A percentile compares a stretch with the other conserved stretches of the same genome.
Conservation (phyloP, 2,329 filamentous ascomycete species). For the Ilyonectria destructans region DNA sequence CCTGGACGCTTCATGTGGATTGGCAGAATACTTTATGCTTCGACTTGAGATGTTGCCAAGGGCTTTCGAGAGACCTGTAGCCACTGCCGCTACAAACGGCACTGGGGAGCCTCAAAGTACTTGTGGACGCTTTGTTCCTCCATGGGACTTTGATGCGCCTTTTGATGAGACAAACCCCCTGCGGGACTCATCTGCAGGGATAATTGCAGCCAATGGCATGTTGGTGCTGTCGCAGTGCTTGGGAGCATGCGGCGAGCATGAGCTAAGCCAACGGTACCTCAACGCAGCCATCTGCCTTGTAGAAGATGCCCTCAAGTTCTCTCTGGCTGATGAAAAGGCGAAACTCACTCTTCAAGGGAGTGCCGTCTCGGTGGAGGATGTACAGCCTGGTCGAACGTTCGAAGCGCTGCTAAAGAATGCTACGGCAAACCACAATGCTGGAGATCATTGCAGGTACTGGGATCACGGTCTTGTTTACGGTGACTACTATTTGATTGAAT, state of each 20-base stretch:
- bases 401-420: conserved; percentile 47
- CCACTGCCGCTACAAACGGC: neutral
- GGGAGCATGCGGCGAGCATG: conserved; percentile 26
- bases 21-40: conserved; percentile 66
- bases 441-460: conserved; percentile 47
- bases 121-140: conserved; percentile 50
- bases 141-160: conserved; percentile 67
- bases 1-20: conserved; percentile 60
- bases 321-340: conserved; percentile 36
- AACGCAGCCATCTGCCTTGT: conserved; percentile 51
- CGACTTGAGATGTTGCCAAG: conserved; percentile 56
- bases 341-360: neutral
- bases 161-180: conserved; percentile 50
- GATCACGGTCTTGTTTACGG: conserved; percentile 65
- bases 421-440: conserved; percentile 55
- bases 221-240: conserved; percentile 56
- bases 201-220: conserved; percentile 60
- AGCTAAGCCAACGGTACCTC: conserved; percentile 45
- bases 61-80: conserved; percentile 46
- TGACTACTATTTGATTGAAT: conserved; percentile 63
- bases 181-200: conserved; percentile 57
- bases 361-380: neutral
- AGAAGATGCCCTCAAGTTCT: conserved; percentile 52
- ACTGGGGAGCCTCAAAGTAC: neutral
- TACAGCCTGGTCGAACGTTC: conserved; percentile 37